Base-by-base conservation (phyloP, 1,139 yeast species). In the Hansenula sp. region DNA sequence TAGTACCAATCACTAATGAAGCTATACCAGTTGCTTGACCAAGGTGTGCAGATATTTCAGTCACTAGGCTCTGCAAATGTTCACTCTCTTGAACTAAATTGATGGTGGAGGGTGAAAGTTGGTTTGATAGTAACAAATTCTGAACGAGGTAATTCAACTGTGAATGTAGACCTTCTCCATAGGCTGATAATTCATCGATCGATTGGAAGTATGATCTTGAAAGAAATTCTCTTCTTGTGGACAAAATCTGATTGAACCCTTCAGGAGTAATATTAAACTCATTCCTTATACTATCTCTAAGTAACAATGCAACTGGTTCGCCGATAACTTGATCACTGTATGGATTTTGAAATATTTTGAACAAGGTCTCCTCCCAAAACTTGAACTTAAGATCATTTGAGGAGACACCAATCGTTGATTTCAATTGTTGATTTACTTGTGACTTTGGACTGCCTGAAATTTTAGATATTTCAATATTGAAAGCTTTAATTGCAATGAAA, bases 11-110 rank as follows among this genome's bases (percentile, higher is more conserved):
- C 12, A 88, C 70, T 67, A 80, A 72, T 2, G 86, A 73, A 1
- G 89, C 82, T 7, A 88, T 71, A 0, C 90, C 83, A 2, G 84
- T 79, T 1, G 94, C 87, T 60, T 88, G 95, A 4, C 96, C 96
- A 30, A 87, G 67, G 62, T 88, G 96, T 0, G 94, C 95, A 18
- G 84, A 77, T 21, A 85, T 76, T 50, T 85, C 90, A 38, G 78
- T 70, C 4, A 78, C 62, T 7, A 67, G 62, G 9, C 61, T 57
- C 54, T 77, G 74, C 40, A 83, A 59, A 5, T 54, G 51, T 0
- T 74, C 62, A 29, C 78, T 70, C 35, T 63, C 63, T 48, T 79
- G 80, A 33, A 84, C 62, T 21, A 81, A 58, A 35, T 66, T 62
- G 16, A 77, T 71, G 0, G 78, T 72, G 2, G 82, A 75, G 0